phyloP scores from a whole-genome alignment of 2,329 filamentous ascomycete genomes.

The Hypocreales sp. region DNA sequence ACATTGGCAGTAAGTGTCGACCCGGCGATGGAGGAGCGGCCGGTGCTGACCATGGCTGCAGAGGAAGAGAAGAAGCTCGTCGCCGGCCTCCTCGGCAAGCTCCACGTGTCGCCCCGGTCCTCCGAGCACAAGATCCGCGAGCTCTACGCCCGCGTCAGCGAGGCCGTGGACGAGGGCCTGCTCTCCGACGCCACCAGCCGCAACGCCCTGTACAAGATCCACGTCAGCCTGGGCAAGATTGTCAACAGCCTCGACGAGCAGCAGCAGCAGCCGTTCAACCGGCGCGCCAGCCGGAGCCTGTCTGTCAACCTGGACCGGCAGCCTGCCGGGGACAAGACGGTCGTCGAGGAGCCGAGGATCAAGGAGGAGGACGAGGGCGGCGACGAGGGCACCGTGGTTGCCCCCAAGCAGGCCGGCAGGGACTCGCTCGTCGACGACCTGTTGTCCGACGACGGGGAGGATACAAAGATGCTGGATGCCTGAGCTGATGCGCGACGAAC shows the following conservation, averaged over 20 bases:
- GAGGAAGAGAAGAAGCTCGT: conserved; percentile 79
- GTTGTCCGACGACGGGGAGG: too few species aligned
- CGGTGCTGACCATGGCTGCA: too few species aligned
- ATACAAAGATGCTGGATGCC: too few species aligned
- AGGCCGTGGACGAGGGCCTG: conserved; percentile 47
- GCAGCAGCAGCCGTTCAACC: conserved; percentile 19
- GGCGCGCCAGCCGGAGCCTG: conserved; percentile 27
- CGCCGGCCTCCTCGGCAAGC: conserved; percentile 63
- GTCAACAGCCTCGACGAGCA: conserved; percentile 41
- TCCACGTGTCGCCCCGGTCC: conserved; percentile 59
- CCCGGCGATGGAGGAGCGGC: too few species aligned
- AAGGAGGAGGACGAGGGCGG: conserved; percentile 31
- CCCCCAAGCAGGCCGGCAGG: too few species aligned
- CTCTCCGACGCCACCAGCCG: conserved; percentile 44
- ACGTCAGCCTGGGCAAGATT: conserved; percentile 51
- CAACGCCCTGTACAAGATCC: conserved; percentile 53
- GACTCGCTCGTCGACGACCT: too few species aligned
- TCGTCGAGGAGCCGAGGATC: conserved; percentile 26
- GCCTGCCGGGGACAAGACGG: conserved; percentile 20
- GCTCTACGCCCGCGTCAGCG: conserved; percentile 40
- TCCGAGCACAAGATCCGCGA: conserved; percentile 41
- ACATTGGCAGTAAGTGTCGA: conserved; percentile 45
- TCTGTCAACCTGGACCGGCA: conserved; percentile 19
- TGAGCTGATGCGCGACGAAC: too few species aligned
- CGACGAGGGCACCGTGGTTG: conserved; percentile 16